phyloP scores from a whole-genome alignment of 306 rosid genomes.

The Dryas octopetala region DNA sequence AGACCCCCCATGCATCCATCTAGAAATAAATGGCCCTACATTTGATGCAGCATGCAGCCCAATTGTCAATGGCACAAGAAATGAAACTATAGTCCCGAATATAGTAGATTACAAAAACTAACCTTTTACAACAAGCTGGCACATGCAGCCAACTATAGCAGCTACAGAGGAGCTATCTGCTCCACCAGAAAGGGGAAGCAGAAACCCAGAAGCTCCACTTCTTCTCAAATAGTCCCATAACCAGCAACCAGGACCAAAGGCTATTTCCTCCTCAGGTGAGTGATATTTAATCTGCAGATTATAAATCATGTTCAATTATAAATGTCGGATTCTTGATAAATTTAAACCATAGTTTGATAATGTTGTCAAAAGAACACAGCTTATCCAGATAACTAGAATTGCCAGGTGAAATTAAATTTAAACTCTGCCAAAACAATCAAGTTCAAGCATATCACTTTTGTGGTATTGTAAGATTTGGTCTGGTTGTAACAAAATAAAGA shows the following conservation, averaged over 20 bases:
- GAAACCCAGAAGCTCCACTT: conserved; percentile 98
- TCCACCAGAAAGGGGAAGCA: conserved; percentile 99
- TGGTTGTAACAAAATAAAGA: background rate
- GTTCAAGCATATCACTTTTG: background rate
- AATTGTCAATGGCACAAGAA: background rate
- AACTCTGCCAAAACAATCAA: background rate
- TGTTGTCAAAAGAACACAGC: background rate
- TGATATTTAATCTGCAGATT: conserved; percentile 72
- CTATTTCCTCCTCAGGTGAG: conserved; percentile 94
- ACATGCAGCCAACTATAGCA: conserved; percentile 97
- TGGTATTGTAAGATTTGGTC: background rate
- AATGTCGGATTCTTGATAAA: conserved; percentile 16
- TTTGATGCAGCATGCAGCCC: background rate
- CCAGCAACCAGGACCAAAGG: conserved; percentile 98
- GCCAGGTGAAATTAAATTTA: conserved; percentile 7
- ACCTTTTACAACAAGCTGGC: conserved; percentile 95
- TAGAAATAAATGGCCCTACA: conserved; percentile 14
- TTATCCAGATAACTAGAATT: background rate
- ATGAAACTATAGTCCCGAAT: background rate
- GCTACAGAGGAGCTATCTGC: conserved; percentile 99
- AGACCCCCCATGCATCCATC: conserved; percentile 1
- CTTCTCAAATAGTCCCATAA: conserved; percentile 97
- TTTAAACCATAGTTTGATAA: background rate
- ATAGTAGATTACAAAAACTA: conserved; percentile 11
- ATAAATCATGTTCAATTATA: conserved; percentile 28